Evolutionary conservation across 305 asterid genomes (phyloP).

Genomic region (Fraxinus baroniana): DNA sequence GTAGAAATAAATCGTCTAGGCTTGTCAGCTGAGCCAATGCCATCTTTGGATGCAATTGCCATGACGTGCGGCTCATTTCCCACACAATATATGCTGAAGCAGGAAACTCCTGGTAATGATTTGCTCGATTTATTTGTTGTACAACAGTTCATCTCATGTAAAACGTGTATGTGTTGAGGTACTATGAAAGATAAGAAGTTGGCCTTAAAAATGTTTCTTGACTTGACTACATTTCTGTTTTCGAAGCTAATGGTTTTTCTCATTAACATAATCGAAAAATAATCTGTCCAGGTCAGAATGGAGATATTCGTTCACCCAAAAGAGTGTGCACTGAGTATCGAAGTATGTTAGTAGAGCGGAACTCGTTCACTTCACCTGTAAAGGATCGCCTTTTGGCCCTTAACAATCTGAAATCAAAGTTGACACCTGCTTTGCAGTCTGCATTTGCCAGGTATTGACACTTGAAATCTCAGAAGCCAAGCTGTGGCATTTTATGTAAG

Average conservation of each 20-base stretch:
- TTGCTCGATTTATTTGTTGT: constrained; percentile 15
- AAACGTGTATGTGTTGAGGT: neutral
- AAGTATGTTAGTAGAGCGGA: constrained; percentile 86
- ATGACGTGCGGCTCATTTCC: constrained; percentile 52
- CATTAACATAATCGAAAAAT: constrained; percentile 17
- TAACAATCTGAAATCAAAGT: constrained; percentile 72
- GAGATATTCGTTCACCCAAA: constrained; percentile 87
- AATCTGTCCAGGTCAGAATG: constrained; percentile 63
- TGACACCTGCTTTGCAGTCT: constrained; percentile 84
- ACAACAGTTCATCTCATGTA: constrained; percentile 10
- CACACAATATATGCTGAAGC: constrained; percentile 49
- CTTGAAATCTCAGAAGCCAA: constrained; percentile 18
- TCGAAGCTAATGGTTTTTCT: constrained; percentile 18
- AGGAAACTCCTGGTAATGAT: constrained; percentile 59
- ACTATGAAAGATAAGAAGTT: neutral
- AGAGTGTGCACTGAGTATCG: constrained; percentile 74
- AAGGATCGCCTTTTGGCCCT: constrained; percentile 84
- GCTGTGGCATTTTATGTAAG: constrained; percentile 5
- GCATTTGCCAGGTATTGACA: constrained; percentile 82
- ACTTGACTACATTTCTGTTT: constrained; percentile 10
- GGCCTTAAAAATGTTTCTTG: neutral
- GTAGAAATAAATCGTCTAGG: constrained; percentile 83
- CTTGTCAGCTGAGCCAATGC: constrained; percentile 97
- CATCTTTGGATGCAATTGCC: constrained; percentile 94
- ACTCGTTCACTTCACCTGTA: constrained; percentile 91